Conservation (phyloP, 208 protist species). For the Novymonas esmeraldas region DNA sequence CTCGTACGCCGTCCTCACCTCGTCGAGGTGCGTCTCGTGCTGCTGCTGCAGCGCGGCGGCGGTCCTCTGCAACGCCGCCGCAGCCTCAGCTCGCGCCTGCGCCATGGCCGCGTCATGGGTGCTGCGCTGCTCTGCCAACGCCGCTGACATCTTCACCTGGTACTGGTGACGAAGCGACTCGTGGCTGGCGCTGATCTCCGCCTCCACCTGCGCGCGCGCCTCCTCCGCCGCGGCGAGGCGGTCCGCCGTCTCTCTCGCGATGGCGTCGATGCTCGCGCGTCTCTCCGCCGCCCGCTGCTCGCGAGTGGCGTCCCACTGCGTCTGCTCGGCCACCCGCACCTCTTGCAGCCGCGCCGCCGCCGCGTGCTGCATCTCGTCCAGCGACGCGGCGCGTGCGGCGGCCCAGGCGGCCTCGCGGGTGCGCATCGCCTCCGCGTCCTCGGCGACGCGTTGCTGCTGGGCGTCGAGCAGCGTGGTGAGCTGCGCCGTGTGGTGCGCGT, state of each 20-base stretch:
- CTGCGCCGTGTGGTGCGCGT: conserved; percentile 11
- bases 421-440: conserved; percentile 12
- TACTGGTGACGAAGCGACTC: conserved; percentile 15
- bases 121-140: conserved; percentile 18
- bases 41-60: neutral
- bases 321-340: conserved; percentile 11
- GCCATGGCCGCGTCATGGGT: conserved; percentile 11
- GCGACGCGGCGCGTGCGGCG: conserved; percentile 12
- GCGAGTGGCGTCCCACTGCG: neutral
- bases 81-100: neutral
- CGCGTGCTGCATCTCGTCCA: conserved; percentile 15
- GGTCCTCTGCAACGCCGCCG: neutral
- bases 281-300: neutral
- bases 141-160: conserved; percentile 2
- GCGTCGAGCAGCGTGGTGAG: neutral
- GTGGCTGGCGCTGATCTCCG: conserved; percentile 16
- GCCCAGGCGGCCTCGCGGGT: conserved; percentile 22
- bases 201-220: conserved; percentile 9
- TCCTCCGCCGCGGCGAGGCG: conserved; percentile 7
- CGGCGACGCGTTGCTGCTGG: conserved; percentile 1
- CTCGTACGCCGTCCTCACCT: conserved; percentile 9
- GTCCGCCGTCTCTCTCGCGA: neutral
- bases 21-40: neutral
- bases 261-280: conserved; percentile 3
- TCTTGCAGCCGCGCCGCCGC: conserved; percentile 12